A percentile compares a stretch with the other conserved stretches of the same genome.
phyloP scores from a whole-genome alignment of 2,329 filamentous ascomycete species.

The Ramichloridium luteum region DNA sequence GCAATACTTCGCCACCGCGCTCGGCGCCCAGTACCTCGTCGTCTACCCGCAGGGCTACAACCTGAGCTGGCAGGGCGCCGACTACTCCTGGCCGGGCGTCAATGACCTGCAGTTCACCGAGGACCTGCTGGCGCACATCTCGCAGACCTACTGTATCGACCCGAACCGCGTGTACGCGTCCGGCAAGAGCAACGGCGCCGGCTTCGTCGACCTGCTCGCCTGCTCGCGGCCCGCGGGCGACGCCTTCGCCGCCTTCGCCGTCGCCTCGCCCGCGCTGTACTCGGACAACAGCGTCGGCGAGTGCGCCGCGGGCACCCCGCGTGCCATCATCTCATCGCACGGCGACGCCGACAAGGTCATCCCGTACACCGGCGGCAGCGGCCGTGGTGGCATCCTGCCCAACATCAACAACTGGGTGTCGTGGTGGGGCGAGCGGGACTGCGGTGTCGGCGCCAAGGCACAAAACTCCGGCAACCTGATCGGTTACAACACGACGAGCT shows the following conservation, averaged over 20 bases:
- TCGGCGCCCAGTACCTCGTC: slow-evolving; percentile 33
- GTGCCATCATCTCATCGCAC: slow-evolving; percentile 35
- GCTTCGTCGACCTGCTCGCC: slow-evolving; percentile 34
- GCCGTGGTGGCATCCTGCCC: slow-evolving; percentile 17
- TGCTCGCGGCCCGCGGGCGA: slow-evolving; percentile 30
- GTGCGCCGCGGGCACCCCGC: slow-evolving; percentile 21
- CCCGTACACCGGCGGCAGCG: slow-evolving; percentile 27
- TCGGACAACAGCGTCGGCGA: slow-evolving; percentile 14
- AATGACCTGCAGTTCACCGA: slow-evolving; percentile 36
- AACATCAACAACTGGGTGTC: slow-evolving; percentile 24
- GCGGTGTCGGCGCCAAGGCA: slow-evolving; percentile 16
- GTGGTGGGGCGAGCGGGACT: slow-evolving; percentile 28
- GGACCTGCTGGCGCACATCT: slow-evolving; percentile 31
- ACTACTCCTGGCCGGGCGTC: slow-evolving; percentile 26
- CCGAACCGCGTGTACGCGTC: slow-evolving; percentile 32
- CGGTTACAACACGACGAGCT: slow-evolving; percentile 21
- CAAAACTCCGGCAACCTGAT: slow-evolving; percentile 16
- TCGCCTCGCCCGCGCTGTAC: slow-evolving; percentile 38
- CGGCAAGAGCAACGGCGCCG: slow-evolving; percentile 46
- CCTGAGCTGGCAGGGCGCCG: slow-evolving; percentile 30
- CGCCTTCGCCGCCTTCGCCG: slow-evolving; percentile 40
- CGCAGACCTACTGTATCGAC: slow-evolving; percentile 35
- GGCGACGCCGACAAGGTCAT: slow-evolving; percentile 32
- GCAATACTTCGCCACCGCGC: slow-evolving; percentile 33
- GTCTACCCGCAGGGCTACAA: slow-evolving; percentile 36